A percentile compares a stretch with the other conserved stretches of the same genome.
Evolutionary conservation across 352 stramenopile genomes (phyloP).

Genomic region (Globisporangium irregulare): DNA sequence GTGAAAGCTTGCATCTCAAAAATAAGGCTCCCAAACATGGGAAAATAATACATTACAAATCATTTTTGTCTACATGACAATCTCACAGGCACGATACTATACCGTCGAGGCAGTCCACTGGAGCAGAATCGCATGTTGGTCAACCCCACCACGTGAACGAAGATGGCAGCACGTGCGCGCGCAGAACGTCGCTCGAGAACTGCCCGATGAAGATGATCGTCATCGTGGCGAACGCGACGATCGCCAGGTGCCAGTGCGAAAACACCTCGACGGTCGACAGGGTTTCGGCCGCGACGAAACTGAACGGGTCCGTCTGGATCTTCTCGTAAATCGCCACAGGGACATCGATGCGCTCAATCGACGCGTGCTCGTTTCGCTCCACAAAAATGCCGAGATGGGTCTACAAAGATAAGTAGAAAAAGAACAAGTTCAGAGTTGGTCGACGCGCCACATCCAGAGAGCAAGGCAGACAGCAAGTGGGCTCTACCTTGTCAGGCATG

Average conservation of each 20-base stretch:
- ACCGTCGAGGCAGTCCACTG: not conserved
- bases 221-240: slow-evolving; percentile 78
- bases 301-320: slow-evolving; percentile 85
- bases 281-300: slow-evolving; percentile 83
- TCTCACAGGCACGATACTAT: not conserved
- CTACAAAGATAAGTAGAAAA: slow-evolving; percentile 14
- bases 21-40: not conserved
- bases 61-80: not conserved
- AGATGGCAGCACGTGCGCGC: slow-evolving; percentile 52
- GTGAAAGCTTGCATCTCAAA: not conserved
- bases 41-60: slow-evolving; percentile 2
- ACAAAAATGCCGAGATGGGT: slow-evolving; percentile 59
- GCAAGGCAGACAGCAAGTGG: not conserved
- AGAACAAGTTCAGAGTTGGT: not conserved
- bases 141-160: slow-evolving; percentile 53
- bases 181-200: slow-evolving; percentile 67
- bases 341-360: slow-evolving; percentile 59
- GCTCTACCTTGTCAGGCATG: slow-evolving; percentile 77
- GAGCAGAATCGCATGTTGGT: not conserved
- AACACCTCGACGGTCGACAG: slow-evolving; percentile 82
- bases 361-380: slow-evolving; percentile 46
- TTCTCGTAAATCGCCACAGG: slow-evolving; percentile 69
- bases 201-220: slow-evolving; percentile 85
- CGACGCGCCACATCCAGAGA: too few species aligned
- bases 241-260: slow-evolving; percentile 71